Conservation (phyloP, 1,284 basidiomycete species). For the Tausonia pullulans region DNA sequence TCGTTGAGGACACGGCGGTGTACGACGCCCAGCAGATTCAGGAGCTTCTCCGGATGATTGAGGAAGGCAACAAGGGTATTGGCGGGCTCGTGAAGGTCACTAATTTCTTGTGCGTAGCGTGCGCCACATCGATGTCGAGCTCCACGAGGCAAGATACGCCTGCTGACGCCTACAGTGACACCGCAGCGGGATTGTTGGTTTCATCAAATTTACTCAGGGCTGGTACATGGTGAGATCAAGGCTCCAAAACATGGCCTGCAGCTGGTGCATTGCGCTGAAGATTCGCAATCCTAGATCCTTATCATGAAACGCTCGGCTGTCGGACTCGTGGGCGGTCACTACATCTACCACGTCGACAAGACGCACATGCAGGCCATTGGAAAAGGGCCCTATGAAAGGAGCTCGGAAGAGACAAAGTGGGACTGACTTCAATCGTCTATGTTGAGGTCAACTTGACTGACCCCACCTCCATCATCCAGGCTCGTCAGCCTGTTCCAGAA, state of each 20-base stretch:
- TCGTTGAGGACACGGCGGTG: constrained; percentile 74
- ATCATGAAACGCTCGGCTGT: constrained; percentile 86
- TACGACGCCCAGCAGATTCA: constrained; percentile 84
- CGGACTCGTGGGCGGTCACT: constrained; percentile 64
- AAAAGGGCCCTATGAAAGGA: constrained; percentile 66
- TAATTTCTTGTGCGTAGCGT: constrained; percentile 49
- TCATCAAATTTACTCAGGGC: constrained; percentile 77
- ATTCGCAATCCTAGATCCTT: constrained; percentile 38
- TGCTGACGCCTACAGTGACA: not conserved
- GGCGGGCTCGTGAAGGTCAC: constrained; percentile 76
- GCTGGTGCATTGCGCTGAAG: too few species aligned
- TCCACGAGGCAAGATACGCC: not conserved
- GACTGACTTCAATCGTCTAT: not conserved
- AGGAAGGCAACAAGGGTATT: constrained; percentile 78
- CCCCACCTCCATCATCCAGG: constrained; percentile 26
- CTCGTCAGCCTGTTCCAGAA: constrained; percentile 89
- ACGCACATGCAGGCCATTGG: constrained; percentile 65
- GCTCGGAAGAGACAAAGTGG: constrained; percentile 64
- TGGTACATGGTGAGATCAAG: constrained; percentile 58
- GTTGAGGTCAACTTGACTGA: not conserved
- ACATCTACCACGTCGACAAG: constrained; percentile 86
- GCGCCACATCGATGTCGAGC: not conserved
- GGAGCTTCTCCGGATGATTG: constrained; percentile 82
- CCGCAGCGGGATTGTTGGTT: constrained; percentile 44
- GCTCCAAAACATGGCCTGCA: too few species aligned